Percentiles rank a stretch among this genome's conserved stretches.
phyloP scores from a whole-genome alignment of 306 rosid genomes.

The Sindora glabra region DNA sequence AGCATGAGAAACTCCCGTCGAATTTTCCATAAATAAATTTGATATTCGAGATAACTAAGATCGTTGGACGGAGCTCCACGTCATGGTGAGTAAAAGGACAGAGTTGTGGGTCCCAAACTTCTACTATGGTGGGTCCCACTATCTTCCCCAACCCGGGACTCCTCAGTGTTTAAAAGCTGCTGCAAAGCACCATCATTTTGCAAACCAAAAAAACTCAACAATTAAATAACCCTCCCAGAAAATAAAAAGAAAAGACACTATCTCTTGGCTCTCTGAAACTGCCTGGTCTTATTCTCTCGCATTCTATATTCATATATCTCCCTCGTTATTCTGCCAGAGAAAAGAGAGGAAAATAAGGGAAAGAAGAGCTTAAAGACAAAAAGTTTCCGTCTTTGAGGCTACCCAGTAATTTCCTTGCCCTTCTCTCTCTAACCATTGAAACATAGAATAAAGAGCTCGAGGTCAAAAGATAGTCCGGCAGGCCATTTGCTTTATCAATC shows the following conservation, averaged over 20 bases:
- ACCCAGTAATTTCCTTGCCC: slow-evolving; percentile 34
- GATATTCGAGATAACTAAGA: neutral
- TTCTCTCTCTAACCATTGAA: slow-evolving; percentile 23
- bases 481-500: slow-evolving; percentile 32
- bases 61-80: slow-evolving; percentile 11
- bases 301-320: neutral
- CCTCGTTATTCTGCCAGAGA: slow-evolving; percentile 4
- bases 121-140: slow-evolving; percentile 30
- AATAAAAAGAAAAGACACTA: neutral
- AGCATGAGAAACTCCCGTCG: too few species aligned
- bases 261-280: slow-evolving; percentile 4
- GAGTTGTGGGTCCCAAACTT: slow-evolving; percentile 24
- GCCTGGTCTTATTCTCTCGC: slow-evolving; percentile 5
- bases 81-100: slow-evolving; percentile 23
- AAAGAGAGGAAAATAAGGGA: neutral
- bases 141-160: neutral
- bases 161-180: slow-evolving; percentile 50
- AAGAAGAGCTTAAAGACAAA: neutral
- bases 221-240: neutral
- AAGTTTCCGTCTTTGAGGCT: neutral
- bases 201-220: neutral
- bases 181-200: slow-evolving; percentile 40
- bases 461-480: slow-evolving; percentile 16
- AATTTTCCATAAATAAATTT: neutral
- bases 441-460: slow-evolving; percentile 55